Evolutionary conservation across 2,329 filamentous ascomycete species (phyloP).

Genomic region (Tolypocladium nubicola): DNA sequence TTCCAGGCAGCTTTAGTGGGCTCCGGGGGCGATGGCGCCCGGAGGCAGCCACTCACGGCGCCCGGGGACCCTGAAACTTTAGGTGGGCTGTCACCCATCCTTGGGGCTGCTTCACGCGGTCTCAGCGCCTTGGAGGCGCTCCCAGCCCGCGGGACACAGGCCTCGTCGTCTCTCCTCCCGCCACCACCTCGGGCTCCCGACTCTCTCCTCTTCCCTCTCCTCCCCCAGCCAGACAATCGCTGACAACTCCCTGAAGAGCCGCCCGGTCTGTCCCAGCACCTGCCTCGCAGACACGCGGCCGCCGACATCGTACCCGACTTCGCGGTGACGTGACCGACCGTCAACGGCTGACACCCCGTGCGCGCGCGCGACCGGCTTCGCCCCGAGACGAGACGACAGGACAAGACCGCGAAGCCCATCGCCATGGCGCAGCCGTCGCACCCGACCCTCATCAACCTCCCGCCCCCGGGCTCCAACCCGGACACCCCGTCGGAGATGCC

Average conservation of each 20-base stretch:
- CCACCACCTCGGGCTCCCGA: background rate
- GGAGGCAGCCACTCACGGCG: background rate
- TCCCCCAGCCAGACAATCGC: background rate
- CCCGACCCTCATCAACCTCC: constrained; percentile 73
- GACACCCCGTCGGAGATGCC: constrained; percentile 85
- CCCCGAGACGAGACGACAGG: background rate
- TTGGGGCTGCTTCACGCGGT: background rate
- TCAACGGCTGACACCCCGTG: background rate
- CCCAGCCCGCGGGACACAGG: background rate
- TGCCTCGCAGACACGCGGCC: background rate
- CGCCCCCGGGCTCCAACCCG: constrained; percentile 69
- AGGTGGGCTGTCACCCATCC: background rate
- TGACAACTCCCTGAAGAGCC: background rate
- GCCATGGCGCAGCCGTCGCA: constrained; percentile 29
- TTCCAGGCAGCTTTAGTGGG: background rate
- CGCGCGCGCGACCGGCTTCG: background rate
- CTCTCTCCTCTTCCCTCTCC: background rate
- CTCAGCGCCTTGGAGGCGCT: too few relatives aligned
- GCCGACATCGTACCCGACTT: background rate
- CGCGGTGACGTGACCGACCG: background rate
- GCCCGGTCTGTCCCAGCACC: background rate
- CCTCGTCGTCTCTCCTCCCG: background rate
- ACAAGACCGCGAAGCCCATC: background rate
- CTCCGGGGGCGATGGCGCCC: background rate
- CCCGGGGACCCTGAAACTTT: background rate